phyloP scores from a whole-genome alignment of 2,329 filamentous ascomycete genomes.

The Sclerotinia minor region DNA sequence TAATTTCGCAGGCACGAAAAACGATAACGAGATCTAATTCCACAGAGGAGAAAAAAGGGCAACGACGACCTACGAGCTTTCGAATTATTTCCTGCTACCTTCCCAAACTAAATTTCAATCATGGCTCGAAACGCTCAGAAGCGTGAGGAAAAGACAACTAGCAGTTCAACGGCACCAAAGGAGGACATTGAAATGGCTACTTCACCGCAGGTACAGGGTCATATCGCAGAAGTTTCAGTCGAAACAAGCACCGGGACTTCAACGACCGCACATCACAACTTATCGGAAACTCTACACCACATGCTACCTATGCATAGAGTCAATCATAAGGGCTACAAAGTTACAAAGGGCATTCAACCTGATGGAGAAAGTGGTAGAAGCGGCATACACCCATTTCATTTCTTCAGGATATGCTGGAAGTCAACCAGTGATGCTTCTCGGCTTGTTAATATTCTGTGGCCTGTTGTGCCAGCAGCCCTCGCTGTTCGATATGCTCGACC shows the following conservation, averaged over 20 bases:
- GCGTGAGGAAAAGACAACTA: slow-evolving; percentile 6
- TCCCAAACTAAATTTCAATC: background rate
- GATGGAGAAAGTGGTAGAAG: slow-evolving; percentile 68
- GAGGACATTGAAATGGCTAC: slow-evolving; percentile 25
- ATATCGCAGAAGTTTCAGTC: slow-evolving; percentile 21
- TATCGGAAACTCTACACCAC: slow-evolving; percentile 15
- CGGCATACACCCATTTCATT: slow-evolving; percentile 64
- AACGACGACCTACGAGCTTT: background rate
- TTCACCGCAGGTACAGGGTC: slow-evolving; percentile 4
- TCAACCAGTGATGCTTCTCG: slow-evolving; percentile 65
- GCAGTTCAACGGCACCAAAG: background rate
- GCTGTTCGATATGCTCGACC: slow-evolving; percentile 58
- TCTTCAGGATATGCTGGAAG: slow-evolving; percentile 62
- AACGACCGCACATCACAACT: slow-evolving; percentile 21
- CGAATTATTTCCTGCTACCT: background rate
- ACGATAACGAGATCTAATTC: background rate
- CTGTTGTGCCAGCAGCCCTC: slow-evolving; percentile 70
- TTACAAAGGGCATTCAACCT: slow-evolving; percentile 44
- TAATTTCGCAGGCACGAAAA: slow-evolving; percentile 18
- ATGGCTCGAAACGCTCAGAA: slow-evolving; percentile 6
- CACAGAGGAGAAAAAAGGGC: background rate
- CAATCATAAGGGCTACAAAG: slow-evolving; percentile 34
- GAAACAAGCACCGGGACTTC: slow-evolving; percentile 11
- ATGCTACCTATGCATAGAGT: slow-evolving; percentile 24
- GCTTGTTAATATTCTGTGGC: slow-evolving; percentile 71